Evolutionary conservation across 306 rosid genomes (phyloP).

Genomic region (Prunus campanulata): DNA sequence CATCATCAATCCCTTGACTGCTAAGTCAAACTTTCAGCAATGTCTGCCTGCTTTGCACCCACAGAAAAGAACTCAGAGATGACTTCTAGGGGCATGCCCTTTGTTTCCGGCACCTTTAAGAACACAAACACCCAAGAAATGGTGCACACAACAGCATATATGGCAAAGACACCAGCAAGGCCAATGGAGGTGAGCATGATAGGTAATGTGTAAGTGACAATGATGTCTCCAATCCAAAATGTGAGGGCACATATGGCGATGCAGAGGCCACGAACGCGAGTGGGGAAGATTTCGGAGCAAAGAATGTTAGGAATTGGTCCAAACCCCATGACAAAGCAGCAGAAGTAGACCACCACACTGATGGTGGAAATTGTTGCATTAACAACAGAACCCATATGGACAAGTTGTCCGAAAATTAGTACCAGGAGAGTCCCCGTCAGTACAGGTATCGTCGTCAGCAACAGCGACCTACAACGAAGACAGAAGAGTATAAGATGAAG

Average conservation of each 20-base stretch:
- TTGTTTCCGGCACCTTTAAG: slow-evolving; percentile 43
- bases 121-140: slow-evolving; percentile 40
- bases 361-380: slow-evolving; percentile 37
- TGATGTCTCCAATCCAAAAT: slow-evolving; percentile 45
- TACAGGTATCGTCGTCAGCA: slow-evolving; percentile 32
- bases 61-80: slow-evolving; percentile 42
- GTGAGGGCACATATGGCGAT: slow-evolving; percentile 42
- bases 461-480: slow-evolving; percentile 24
- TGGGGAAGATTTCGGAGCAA: slow-evolving; percentile 44
- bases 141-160: slow-evolving; percentile 34
- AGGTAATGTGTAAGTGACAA: slow-evolving; percentile 38
- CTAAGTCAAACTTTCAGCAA: slow-evolving; percentile 8
- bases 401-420: slow-evolving; percentile 32
- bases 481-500: background rate
- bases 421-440: slow-evolving; percentile 30
- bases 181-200: slow-evolving; percentile 39
- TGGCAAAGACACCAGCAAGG: slow-evolving; percentile 35
- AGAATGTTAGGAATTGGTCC: slow-evolving; percentile 50
- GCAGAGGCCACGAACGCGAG: slow-evolving; percentile 44
- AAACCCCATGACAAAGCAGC: slow-evolving; percentile 41
- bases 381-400: slow-evolving; percentile 27
- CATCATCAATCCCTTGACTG: background rate
- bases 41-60: slow-evolving; percentile 32
- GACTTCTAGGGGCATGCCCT: slow-evolving; percentile 46
- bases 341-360: slow-evolving; percentile 41